Evolutionary conservation across 306 rosid genomes (phyloP).

Genomic region (Phaseolus lunatus): DNA sequence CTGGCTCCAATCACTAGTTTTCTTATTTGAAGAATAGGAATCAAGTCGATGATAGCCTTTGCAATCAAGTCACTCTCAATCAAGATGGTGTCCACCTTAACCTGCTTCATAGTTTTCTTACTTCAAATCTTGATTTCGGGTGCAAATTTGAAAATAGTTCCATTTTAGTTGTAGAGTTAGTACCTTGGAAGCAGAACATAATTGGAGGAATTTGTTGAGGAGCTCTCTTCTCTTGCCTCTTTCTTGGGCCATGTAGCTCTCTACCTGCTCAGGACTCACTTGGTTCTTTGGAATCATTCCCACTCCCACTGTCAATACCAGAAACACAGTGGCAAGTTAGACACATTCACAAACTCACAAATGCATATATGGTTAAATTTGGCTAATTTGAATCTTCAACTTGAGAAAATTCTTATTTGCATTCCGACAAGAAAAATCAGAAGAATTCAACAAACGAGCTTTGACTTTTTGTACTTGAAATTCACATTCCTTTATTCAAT

Average conservation of each 20-base stretch:
- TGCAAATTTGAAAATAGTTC: constrained; percentile 29
- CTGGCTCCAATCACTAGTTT: constrained; percentile 70
- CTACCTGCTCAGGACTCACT: constrained; percentile 74
- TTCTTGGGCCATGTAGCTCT: constrained; percentile 72
- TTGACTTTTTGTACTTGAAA: constrained; percentile 27
- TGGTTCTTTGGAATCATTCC: constrained; percentile 83
- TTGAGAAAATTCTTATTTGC: background rate
- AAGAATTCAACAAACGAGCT: background rate
- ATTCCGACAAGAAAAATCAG: background rate
- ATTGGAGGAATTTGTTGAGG: constrained; percentile 65
- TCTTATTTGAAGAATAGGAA: constrained; percentile 69
- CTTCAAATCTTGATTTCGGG: background rate
- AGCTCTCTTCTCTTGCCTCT: constrained; percentile 71
- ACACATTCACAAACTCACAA: background rate
- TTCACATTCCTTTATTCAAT: background rate
- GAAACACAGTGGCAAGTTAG: constrained; percentile 1
- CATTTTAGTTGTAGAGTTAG: background rate
- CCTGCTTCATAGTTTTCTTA: constrained; percentile 51
- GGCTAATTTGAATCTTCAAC: constrained; percentile 18
- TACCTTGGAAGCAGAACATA: constrained; percentile 73
- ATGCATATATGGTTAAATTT: constrained; percentile 2
- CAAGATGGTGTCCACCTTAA: constrained; percentile 69
- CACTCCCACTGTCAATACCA: constrained; percentile 71
- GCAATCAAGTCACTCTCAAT: constrained; percentile 77
- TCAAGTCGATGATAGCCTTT: constrained; percentile 71